Percentiles rank a stretch among this genome's conserved stretches.
Conservation (phyloP, 441 rosid genomes). For the Gossypium davidsonii region DNA sequence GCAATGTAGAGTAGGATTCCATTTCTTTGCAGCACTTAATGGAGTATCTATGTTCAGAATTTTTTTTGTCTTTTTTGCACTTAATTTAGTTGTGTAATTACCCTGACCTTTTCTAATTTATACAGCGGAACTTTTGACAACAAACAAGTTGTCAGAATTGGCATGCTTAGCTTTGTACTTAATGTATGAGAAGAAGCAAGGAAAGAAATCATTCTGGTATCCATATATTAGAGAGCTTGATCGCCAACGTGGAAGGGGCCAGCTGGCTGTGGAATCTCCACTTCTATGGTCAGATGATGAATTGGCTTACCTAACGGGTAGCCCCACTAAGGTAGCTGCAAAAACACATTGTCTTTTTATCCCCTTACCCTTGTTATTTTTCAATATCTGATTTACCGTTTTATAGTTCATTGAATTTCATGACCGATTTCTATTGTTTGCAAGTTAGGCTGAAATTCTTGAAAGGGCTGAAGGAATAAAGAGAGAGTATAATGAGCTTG, state of each 20-base stretch:
- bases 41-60: neutral
- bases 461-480: constrained; percentile 80
- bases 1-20: constrained; percentile 2
- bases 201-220: constrained; percentile 85
- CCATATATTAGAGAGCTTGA: constrained; percentile 95
- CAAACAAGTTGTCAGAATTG: constrained; percentile 84
- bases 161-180: constrained; percentile 91
- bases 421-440: constrained; percentile 21
- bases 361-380: neutral
- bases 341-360: neutral
- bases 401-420: constrained; percentile 15
- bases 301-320: constrained; percentile 78
- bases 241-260: constrained; percentile 95
- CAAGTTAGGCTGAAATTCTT: constrained; percentile 69
- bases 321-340: constrained; percentile 72
- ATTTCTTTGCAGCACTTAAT: neutral
- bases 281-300: constrained; percentile 85
- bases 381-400: neutral
- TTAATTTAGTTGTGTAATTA: constrained; percentile 5
- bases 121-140: constrained; percentile 79
- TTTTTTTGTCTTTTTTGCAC: neutral
- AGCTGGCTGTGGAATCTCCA: constrained; percentile 87
- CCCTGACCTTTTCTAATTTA: constrained; percentile 12
- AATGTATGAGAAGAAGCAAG: constrained; percentile 98
- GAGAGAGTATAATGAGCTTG: constrained; percentile 81